phyloP scores from a whole-genome alignment of 345 rosid species.

The Eutrema japonicum region DNA sequence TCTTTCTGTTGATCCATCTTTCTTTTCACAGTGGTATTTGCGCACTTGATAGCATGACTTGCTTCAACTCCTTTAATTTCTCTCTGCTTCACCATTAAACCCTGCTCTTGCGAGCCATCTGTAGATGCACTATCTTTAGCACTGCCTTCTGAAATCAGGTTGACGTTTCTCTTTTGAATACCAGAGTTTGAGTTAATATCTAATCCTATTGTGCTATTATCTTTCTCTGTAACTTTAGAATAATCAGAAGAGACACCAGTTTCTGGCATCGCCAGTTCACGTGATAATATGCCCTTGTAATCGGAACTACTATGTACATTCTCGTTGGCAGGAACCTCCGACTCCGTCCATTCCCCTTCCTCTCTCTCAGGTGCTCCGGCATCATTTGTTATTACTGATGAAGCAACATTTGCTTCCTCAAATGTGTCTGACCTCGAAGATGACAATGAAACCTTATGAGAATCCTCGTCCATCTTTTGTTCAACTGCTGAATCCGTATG shows the following conservation, averaged over 20 bases:
- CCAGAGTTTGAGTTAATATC: conserved; percentile 43
- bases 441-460: conserved; percentile 40
- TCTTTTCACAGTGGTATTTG: conserved; percentile 77
- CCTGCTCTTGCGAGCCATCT: conserved; percentile 54
- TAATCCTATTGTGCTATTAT: conserved; percentile 42
- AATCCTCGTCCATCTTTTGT: conserved; percentile 49
- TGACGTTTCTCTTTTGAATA: conserved; percentile 46
- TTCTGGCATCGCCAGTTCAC: conserved; percentile 43
- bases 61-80: conserved; percentile 88
- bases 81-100: conserved; percentile 57
- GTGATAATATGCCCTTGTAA: conserved; percentile 46
- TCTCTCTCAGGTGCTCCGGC: conserved; percentile 66
- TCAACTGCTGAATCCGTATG: conserved; percentile 48
- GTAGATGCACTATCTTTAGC: conserved; percentile 45
- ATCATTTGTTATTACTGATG: conserved; percentile 45
- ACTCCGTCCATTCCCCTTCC: conserved; percentile 97
- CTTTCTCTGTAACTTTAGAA: conserved; percentile 45
- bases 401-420: conserved; percentile 46
- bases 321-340: conserved; percentile 50
- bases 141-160: conserved; percentile 54
- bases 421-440: conserved; percentile 42
- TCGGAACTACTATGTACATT: conserved; percentile 25
- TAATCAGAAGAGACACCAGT: conserved; percentile 44
- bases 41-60: conserved; percentile 66
- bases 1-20: conserved; percentile 92